Conservation (phyloP, 192 early-diverging fungal genomes). For the Paraglomus occultum region DNA sequence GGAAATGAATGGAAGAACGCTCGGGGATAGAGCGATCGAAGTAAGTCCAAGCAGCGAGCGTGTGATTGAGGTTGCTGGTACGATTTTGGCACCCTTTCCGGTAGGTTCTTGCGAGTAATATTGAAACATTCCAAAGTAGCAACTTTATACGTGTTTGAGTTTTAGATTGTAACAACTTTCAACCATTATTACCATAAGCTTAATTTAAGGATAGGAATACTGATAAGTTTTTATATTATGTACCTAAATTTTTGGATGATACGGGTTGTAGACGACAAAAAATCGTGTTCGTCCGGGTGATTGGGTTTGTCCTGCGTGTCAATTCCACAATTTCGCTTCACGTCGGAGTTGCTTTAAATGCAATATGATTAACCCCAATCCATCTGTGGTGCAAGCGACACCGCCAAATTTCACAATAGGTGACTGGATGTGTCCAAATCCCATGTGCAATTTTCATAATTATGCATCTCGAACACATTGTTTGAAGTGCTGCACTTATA, state of each 20-base stretch:
- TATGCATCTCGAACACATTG: slow-evolving; percentile 62
- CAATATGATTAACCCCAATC: slow-evolving; percentile 51
- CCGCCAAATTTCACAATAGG: slow-evolving; percentile 54
- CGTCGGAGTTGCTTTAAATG: slow-evolving; percentile 67
- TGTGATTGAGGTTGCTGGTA: slow-evolving; percentile 57
- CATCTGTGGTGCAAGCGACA: slow-evolving; percentile 34
- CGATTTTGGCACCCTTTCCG: slow-evolving; percentile 57
- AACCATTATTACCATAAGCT: too few species aligned
- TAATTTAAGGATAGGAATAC: too few species aligned
- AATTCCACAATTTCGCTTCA: slow-evolving; percentile 72
- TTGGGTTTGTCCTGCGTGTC: slow-evolving; percentile 71
- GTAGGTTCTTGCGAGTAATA: slow-evolving; percentile 29
- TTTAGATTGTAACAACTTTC: too few species aligned
- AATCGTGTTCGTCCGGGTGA: slow-evolving; percentile 60
- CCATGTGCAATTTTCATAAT: slow-evolving; percentile 60
- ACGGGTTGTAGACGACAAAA: slow-evolving; percentile 34
- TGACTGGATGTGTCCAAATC: slow-evolving; percentile 62
- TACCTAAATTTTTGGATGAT: background rate
- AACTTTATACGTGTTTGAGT: too few species aligned
- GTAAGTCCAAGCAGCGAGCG: slow-evolving; percentile 60
- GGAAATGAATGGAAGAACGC: slow-evolving; percentile 58
- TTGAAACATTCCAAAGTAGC: background rate
- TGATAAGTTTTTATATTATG: background rate
- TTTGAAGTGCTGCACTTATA: slow-evolving; percentile 45
- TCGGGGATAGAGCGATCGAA: slow-evolving; percentile 60